Percentiles rank a stretch among this genome's conserved stretches.
Evolutionary conservation across 1,284 basidiomycete species (phyloP).

Genomic region (Meripilus lineatus): DNA sequence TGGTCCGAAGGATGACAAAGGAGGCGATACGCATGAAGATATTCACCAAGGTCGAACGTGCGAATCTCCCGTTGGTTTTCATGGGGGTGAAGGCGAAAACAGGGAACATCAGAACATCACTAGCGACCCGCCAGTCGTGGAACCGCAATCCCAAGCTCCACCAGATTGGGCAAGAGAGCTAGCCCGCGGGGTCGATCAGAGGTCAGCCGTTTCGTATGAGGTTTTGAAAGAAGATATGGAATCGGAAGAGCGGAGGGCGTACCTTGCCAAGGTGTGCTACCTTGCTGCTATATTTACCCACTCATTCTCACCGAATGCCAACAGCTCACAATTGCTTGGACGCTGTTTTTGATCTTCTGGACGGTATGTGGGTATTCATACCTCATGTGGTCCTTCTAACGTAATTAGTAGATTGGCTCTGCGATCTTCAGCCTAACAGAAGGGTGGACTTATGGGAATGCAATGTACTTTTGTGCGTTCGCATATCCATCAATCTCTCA

Average conservation of each 20-base stretch:
- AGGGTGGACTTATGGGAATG: slow-evolving; percentile 43
- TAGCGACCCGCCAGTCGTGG: slow-evolving; percentile 2
- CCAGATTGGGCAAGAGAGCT: slow-evolving; percentile 20
- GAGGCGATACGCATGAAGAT: no score
- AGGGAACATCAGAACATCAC: not conserved
- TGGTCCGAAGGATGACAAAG: not conserved
- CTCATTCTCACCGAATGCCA: not conserved
- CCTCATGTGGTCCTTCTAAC: no score
- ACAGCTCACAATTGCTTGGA: slow-evolving; percentile 38
- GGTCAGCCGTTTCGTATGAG: slow-evolving; percentile 19
- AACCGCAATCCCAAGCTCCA: slow-evolving; percentile 10
- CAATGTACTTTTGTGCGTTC: slow-evolving; percentile 69
- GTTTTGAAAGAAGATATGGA: slow-evolving; percentile 19
- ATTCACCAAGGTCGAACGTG: no score
- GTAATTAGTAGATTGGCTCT: slow-evolving; percentile 49
- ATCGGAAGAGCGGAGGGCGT: slow-evolving; percentile 42
- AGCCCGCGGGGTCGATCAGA: slow-evolving; percentile 12
- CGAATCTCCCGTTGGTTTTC: not conserved
- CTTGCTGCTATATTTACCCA: not conserved
- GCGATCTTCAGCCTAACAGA: slow-evolving; percentile 53
- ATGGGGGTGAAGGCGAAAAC: not conserved
- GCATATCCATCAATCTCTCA: slow-evolving; percentile 4
- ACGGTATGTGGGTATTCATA: slow-evolving; percentile 34
- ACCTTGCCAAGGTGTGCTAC: slow-evolving; percentile 38
- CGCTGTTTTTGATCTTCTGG: slow-evolving; percentile 56